Evolutionary conservation across 306 rosid species (phyloP).

Genomic region (Medicago ruthenica): DNA sequence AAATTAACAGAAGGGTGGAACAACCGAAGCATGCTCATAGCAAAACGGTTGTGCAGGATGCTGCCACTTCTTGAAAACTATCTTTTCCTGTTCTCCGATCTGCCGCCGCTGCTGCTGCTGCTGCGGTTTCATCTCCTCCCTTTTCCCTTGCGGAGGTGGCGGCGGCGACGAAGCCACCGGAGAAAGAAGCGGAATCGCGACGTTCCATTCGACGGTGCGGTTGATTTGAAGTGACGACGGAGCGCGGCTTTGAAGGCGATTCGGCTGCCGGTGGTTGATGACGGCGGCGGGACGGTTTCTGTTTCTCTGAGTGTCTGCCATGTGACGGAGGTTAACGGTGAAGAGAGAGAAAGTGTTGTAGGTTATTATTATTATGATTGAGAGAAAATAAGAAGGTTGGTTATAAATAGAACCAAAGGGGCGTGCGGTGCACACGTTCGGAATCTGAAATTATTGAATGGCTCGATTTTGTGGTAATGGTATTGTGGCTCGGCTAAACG

Average conservation of each 20-base stretch:
- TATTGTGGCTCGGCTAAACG: constrained; percentile 1
- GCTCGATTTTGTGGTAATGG: not conserved
- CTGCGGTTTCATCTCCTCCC: constrained; percentile 36
- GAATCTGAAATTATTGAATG: constrained; percentile 18
- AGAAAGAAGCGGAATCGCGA: constrained; percentile 84
- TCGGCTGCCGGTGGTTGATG: constrained; percentile 51
- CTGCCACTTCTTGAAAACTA: constrained; percentile 80
- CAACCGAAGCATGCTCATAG: constrained; percentile 56
- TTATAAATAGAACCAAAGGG: constrained; percentile 35
- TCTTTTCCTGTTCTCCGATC: constrained; percentile 48
- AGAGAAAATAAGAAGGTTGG: not conserved
- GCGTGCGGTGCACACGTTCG: constrained; percentile 49
- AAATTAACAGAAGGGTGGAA: constrained; percentile 58
- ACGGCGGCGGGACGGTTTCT: constrained; percentile 41
- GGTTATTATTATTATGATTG: no score
- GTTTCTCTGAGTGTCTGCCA: constrained; percentile 61
- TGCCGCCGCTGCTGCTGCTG: constrained; percentile 40
- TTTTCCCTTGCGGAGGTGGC: constrained; percentile 36
- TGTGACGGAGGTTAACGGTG: constrained; percentile 32
- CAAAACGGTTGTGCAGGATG: constrained; percentile 92
- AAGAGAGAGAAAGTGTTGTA: not conserved
- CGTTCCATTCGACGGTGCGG: constrained; percentile 72
- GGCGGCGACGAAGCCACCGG: constrained; percentile 76
- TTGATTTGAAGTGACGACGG: constrained; percentile 72
- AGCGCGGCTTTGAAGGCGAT: constrained; percentile 79